Evolutionary conservation across 2,329 filamentous ascomycete genomes (phyloP).

Genomic region (Colletotrichum sp.): DNA sequence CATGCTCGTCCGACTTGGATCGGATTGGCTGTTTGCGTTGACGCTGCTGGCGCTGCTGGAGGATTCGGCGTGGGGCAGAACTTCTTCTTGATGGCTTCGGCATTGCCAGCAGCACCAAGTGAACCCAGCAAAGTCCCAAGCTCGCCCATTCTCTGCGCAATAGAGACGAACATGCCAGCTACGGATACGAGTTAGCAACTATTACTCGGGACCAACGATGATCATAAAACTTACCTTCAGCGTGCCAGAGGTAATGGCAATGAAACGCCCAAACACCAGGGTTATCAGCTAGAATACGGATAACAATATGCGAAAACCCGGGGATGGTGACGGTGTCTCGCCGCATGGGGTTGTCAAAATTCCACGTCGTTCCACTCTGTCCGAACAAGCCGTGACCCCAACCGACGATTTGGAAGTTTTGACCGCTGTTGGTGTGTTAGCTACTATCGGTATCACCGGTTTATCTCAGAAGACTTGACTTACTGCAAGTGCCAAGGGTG

Average conservation of each 20-base stretch:
- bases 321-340: conserved; percentile 55
- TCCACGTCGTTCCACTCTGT: conserved; percentile 24
- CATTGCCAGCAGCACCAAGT: not conserved
- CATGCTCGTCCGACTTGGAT: not conserved
- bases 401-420: conserved; percentile 56
- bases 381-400: conserved; percentile 38
- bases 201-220: not conserved
- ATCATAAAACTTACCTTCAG: conserved; percentile 35
- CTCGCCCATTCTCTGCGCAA: conserved; percentile 18
- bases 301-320: conserved; percentile 57
- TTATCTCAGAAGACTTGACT: not conserved
- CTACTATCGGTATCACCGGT: too few species aligned
- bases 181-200: not conserved
- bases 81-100: conserved; percentile 8
- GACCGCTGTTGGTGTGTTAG: conserved; percentile 33
- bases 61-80: conserved; percentile 2
- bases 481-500: conserved; percentile 28
- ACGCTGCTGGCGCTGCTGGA: not conserved
- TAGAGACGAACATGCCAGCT: conserved; percentile 17
- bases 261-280: conserved; percentile 64
- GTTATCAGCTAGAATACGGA: conserved; percentile 62
- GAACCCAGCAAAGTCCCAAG: not conserved
- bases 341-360: conserved; percentile 37
- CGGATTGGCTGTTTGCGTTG: not conserved
- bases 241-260: conserved; percentile 65